A percentile compares a stretch with the other conserved stretches of the same genome.
Evolutionary conservation across 768 basidiomycete species (phyloP).

Genomic region (Amanita molliuscula): DNA sequence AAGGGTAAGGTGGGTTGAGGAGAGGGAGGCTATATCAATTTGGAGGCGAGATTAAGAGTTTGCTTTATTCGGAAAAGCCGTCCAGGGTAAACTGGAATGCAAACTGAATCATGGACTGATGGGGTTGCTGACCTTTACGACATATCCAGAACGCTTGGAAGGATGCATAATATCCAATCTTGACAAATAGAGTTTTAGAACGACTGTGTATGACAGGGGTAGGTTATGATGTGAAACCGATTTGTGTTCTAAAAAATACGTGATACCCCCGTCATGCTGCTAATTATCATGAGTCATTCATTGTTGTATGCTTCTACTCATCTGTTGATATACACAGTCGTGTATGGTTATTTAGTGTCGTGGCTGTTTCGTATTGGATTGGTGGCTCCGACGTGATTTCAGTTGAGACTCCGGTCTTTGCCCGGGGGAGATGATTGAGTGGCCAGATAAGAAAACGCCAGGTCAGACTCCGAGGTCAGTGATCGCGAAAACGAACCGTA

Average conservation of each 20-base stretch:
- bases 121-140: slow-evolving; percentile 27
- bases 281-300: background rate
- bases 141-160: slow-evolving; percentile 22
- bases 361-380: background rate
- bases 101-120: slow-evolving; percentile 27
- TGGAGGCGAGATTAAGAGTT: slow-evolving; percentile 12
- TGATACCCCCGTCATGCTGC: background rate
- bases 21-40: slow-evolving; percentile 6
- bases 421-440: background rate
- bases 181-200: slow-evolving; percentile 42
- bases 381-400: background rate
- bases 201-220: slow-evolving; percentile 26
- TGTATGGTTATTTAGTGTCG: no score
- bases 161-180: slow-evolving; percentile 15
- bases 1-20: slow-evolving; percentile 9
- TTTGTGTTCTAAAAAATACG: slow-evolving; percentile 17
- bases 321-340: background rate
- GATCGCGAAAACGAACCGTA: background rate
- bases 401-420: background rate
- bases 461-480: background rate
- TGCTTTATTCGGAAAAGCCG: slow-evolving; percentile 23
- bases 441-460: background rate
- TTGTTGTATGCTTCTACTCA: background rate
- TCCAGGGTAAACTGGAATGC: slow-evolving; percentile 18
- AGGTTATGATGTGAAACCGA: slow-evolving; percentile 21